These are phyloP conservation scores for Aspergillus neotritici DNA, from an alignment of 2,329 filamentous ascomycete species.

Conservation along the genomic window DNA sequence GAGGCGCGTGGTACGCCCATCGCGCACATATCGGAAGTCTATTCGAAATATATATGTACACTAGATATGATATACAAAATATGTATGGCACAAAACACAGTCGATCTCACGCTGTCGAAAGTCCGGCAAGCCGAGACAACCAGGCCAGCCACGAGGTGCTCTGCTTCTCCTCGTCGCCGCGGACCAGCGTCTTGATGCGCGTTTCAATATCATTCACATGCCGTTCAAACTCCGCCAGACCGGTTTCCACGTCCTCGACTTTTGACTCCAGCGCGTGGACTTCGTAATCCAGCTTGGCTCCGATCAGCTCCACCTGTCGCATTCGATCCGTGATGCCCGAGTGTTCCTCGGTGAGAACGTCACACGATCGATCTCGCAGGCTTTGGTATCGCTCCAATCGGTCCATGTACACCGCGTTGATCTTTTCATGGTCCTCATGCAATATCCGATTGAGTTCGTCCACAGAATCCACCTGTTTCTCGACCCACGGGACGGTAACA, in stretches of 20 bases:
- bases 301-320: slow-evolving; percentile 72
- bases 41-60: slow-evolving; percentile 14
- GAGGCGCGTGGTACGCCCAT: slow-evolving; percentile 1
- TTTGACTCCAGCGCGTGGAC: slow-evolving; percentile 72
- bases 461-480: slow-evolving; percentile 38
- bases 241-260: slow-evolving; percentile 81
- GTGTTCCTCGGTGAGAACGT: slow-evolving; percentile 65
- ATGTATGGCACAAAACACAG: slow-evolving; percentile 10
- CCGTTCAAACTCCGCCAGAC: slow-evolving; percentile 70
- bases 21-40: neutral
- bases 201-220: slow-evolving; percentile 68
- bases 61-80: slow-evolving; percentile 14
- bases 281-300: slow-evolving; percentile 88
- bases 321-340: slow-evolving; percentile 63
- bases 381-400: slow-evolving; percentile 64
- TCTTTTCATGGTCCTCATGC: slow-evolving; percentile 57
- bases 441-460: slow-evolving; percentile 60
- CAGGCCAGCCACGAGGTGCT: slow-evolving; percentile 58
- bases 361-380: slow-evolving; percentile 61
- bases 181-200: slow-evolving; percentile 58
- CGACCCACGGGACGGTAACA: slow-evolving; percentile 39
- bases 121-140: slow-evolving; percentile 35
- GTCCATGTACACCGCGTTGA: slow-evolving; percentile 64
- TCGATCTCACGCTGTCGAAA: slow-evolving; percentile 13
- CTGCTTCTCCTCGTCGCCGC: slow-evolving; percentile 58